These are phyloP conservation scores for Beta macrorhiza DNA, from an alignment of 179 eudicot species.

Conservation along the genomic window DNA sequence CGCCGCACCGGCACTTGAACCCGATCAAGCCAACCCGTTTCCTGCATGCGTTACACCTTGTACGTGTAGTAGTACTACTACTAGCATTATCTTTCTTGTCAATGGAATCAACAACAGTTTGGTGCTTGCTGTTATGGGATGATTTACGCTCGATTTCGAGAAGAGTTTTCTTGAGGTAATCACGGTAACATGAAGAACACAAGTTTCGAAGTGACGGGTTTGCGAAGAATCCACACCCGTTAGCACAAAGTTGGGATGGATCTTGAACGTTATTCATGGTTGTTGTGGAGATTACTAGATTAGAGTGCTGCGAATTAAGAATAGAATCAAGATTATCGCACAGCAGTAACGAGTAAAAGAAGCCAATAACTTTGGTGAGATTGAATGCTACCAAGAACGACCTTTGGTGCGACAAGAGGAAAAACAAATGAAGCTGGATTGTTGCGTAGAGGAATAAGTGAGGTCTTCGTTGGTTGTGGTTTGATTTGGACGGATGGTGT, in stretches of 20 bases:
- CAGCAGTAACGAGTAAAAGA: too few relatives aligned
- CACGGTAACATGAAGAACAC: conserved; percentile 56
- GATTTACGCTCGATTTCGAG: background rate
- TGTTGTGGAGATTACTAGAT: too few relatives aligned
- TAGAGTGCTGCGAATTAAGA: too few relatives aligned
- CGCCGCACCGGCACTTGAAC: conserved; percentile 48
- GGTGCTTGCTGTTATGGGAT: background rate
- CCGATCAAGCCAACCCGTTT: conserved; percentile 51
- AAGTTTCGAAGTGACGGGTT: conserved; percentile 42
- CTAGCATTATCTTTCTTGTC: background rate
- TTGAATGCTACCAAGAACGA: too few relatives aligned
- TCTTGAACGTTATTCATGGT: background rate
- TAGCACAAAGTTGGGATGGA: conserved; percentile 42
- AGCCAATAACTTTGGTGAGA: too few relatives aligned
- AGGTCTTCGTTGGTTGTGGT: too few relatives aligned
- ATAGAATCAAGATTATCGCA: too few relatives aligned
- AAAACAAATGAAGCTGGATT: too few relatives aligned
- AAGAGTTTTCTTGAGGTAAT: conserved; percentile 29
- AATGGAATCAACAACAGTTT: background rate
- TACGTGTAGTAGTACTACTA: background rate
- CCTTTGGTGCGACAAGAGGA: too few relatives aligned
- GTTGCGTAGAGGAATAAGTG: too few relatives aligned
- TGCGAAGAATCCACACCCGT: conserved; percentile 63
- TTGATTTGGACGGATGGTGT: too few relatives aligned
- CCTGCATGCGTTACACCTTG: conserved; percentile 38